Evolutionary conservation across 192 early-diverging fungal species (phyloP).

Genomic region (Rhizoclosmatium globosum): DNA sequence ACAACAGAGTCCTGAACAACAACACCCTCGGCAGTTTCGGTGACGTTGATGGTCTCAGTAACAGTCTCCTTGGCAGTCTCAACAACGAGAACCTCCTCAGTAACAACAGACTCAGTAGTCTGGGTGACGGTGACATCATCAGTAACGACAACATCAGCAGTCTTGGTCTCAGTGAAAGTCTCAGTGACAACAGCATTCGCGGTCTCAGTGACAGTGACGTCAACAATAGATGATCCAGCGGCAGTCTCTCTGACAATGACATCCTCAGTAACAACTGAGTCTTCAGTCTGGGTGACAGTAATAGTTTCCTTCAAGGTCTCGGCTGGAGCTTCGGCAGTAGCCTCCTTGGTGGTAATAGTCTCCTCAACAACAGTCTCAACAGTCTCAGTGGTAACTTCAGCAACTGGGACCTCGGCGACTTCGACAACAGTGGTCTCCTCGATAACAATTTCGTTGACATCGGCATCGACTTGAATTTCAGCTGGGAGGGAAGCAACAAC

Average conservation of each 20-base stretch:
- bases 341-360: background rate
- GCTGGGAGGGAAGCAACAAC: background rate
- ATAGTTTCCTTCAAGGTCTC: background rate
- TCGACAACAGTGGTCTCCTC: background rate
- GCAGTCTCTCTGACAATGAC: conserved; percentile 16
- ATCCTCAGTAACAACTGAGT: conserved; percentile 9
- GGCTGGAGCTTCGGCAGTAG: background rate
- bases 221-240: background rate
- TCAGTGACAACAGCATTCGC: background rate
- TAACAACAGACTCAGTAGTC: background rate
- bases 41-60: background rate
- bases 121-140: conserved; percentile 4
- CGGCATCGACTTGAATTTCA: conserved; percentile 7
- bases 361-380: conserved; percentile 12
- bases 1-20: background rate
- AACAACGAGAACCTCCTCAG: background rate
- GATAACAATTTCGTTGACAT: conserved; percentile 1
- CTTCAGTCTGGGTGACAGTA: background rate
- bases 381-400: conserved; percentile 23
- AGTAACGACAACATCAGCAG: conserved; percentile 3
- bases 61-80: background rate
- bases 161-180: conserved; percentile 23
- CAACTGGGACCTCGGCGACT: conserved; percentile 2
- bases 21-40: background rate
- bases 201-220: background rate